These are phyloP conservation scores for Salisapilia sapeloensis DNA, from an alignment of 352 stramenopile genomes.

Conservation along the genomic window DNA sequence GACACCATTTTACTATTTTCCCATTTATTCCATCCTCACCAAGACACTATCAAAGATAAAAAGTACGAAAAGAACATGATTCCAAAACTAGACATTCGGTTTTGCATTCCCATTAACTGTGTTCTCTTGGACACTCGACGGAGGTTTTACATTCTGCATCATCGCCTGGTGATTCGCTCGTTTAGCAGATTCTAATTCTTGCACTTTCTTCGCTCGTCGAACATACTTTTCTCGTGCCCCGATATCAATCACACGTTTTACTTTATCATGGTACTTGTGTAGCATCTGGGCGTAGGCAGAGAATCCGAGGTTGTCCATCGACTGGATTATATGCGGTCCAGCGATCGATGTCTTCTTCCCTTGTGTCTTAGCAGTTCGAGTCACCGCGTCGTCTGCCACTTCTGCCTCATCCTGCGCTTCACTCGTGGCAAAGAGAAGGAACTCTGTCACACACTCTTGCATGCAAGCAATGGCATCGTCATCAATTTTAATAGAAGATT, in stretches of 20 bases:
- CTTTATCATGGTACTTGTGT: conserved; percentile 42
- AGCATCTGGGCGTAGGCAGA: conserved; percentile 45
- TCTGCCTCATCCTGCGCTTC: conserved; percentile 51
- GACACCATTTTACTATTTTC: too few species aligned
- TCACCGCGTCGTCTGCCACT: too few species aligned
- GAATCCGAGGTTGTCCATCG: conserved; percentile 56
- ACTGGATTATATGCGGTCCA: conserved; percentile 33
- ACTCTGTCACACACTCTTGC: conserved; percentile 77
- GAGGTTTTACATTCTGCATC: not conserved
- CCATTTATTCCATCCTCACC: too few species aligned
- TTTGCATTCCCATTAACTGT: too few species aligned
- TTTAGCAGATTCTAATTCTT: conserved; percentile 33
- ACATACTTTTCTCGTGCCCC: too few species aligned
- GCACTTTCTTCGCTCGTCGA: conserved; percentile 17
- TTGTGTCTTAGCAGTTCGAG: conserved; percentile 45
- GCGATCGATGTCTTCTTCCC: conserved; percentile 46
- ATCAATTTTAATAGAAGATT: conserved; percentile 39
- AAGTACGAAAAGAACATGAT: too few species aligned
- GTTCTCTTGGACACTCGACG: too few species aligned
- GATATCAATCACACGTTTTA: too few species aligned
- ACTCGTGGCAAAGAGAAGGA: conserved; percentile 67
- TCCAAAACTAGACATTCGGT: too few species aligned
- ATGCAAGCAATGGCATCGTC: conserved; percentile 63
- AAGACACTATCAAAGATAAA: too few species aligned
- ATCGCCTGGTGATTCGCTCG: conserved; percentile 38